Evolutionary conservation across 2,329 filamentous ascomycete species (phyloP).

Genomic region (Knoxdaviesia capensis): DNA sequence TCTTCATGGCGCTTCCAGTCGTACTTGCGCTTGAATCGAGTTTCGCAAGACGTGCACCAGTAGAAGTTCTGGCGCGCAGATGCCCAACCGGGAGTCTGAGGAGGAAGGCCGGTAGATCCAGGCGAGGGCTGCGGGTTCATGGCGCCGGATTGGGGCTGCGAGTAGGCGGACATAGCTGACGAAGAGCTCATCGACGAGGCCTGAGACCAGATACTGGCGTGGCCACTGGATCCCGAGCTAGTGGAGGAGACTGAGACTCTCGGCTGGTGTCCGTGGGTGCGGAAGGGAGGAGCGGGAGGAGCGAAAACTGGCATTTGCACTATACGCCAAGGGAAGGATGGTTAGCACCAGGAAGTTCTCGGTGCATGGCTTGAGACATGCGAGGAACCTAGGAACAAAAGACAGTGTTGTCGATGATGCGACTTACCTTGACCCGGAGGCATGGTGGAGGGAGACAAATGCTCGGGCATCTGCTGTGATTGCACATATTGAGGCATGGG

Average conservation of each 20-base stretch:
- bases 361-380: too few species aligned
- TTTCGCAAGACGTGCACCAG: conserved; percentile 39
- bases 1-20: conserved; percentile 53
- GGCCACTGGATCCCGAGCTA: conserved; percentile 27
- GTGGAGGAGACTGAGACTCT: conserved; percentile 28
- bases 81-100: conserved; percentile 1
- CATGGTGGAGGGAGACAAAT: too few species aligned
- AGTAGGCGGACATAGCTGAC: not conserved
- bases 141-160: conserved; percentile 6
- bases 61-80: conserved; percentile 22
- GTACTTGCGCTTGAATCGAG: conserved; percentile 46
- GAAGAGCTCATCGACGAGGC: conserved; percentile 10
- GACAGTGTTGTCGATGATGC: too few species aligned
- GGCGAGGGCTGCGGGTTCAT: conserved; percentile 10
- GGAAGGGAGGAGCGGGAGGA: conserved; percentile 16
- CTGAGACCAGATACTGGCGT: conserved; percentile 24
- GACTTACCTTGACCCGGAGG: too few species aligned
- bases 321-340: not conserved
- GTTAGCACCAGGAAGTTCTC: too few species aligned
- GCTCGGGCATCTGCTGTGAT: too few species aligned
- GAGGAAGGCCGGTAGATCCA: not conserved
- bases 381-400: too few species aligned
- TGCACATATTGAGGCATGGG: too few species aligned
- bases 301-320: conserved; percentile 12
- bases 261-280: conserved; percentile 15